phyloP scores from a whole-genome alignment of 495 filamentous ascomycete species.

The Cenococcum geophilum region DNA sequence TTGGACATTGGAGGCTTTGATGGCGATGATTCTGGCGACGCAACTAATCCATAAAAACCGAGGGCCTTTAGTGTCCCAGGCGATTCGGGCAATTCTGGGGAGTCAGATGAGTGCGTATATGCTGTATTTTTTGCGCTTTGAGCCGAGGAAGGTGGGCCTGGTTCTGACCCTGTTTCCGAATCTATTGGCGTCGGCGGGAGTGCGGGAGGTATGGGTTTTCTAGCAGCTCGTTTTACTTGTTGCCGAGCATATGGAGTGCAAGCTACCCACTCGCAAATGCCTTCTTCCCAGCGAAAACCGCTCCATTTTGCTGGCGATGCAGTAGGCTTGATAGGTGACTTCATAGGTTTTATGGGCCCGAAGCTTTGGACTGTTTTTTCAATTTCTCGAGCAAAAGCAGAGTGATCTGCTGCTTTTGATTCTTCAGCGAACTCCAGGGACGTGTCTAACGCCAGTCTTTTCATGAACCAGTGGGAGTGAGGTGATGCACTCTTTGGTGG shows the following conservation, averaged over 20 bases:
- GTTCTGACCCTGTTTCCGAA: background rate
- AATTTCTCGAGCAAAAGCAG: conserved; percentile 19
- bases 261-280: conserved; percentile 30
- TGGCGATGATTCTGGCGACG: background rate
- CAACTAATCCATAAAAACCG: background rate
- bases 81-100: background rate
- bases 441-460: conserved; percentile 22
- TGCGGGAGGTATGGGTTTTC: background rate
- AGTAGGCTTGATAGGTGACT: conserved; percentile 6
- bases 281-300: conserved; percentile 30
- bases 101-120: background rate
- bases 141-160: background rate
- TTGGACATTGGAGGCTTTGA: background rate
- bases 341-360: conserved; percentile 11
- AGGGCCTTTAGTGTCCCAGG: background rate
- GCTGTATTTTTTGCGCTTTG: background rate
- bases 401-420: conserved; percentile 15
- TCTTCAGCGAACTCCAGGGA: conserved; percentile 22
- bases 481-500: background rate
- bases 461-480: conserved; percentile 21
- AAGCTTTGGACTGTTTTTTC: conserved; percentile 16
- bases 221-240: conserved; percentile 8
- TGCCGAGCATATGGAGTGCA: conserved; percentile 27
- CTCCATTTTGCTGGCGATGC: conserved; percentile 12
- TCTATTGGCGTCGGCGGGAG: background rate